phyloP scores from a whole-genome alignment of 2,329 filamentous ascomycete genomes.

The Paramyrothecium roridum region DNA sequence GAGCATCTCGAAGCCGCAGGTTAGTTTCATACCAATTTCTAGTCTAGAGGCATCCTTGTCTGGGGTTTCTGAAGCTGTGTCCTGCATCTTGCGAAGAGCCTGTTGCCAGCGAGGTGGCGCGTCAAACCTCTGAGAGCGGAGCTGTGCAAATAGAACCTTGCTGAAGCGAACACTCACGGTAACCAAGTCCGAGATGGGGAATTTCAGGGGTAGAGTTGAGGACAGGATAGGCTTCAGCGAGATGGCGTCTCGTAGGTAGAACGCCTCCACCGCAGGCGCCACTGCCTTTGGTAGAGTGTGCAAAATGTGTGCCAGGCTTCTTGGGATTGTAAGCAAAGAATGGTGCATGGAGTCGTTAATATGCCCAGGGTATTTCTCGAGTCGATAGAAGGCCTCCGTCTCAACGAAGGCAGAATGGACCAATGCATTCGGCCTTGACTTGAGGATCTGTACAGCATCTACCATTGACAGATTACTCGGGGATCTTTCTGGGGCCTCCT shows the following conservation, averaged over 20 bases:
- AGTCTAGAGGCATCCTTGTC: slow-evolving; percentile 27
- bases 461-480: slow-evolving; percentile 53
- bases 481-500: slow-evolving; percentile 23
- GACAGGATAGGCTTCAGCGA: slow-evolving; percentile 66
- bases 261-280: slow-evolving; percentile 81
- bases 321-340: slow-evolving; percentile 69
- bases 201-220: slow-evolving; percentile 51
- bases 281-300: slow-evolving; percentile 73
- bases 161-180: slow-evolving; percentile 79
- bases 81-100: slow-evolving; percentile 15
- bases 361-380: slow-evolving; percentile 77
- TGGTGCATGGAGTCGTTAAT: slow-evolving; percentile 75
- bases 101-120: slow-evolving; percentile 53
- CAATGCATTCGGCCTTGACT: slow-evolving; percentile 51
- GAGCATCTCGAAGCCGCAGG: slow-evolving; percentile 89
- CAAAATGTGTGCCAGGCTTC: slow-evolving; percentile 77
- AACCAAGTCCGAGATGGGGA: slow-evolving; percentile 77
- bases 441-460: slow-evolving; percentile 63
- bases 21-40: slow-evolving; percentile 83
- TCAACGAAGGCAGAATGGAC: slow-evolving; percentile 74
- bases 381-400: slow-evolving; percentile 84
- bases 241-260: slow-evolving; percentile 85
- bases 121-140: slow-evolving; percentile 80
- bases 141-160: slow-evolving; percentile 83
- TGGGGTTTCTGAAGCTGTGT: slow-evolving; percentile 8